These are phyloP conservation scores for Dactylis glomerata DNA, from an alignment of 176 grass and related monocot genomes.

Conservation along the genomic window DNA sequence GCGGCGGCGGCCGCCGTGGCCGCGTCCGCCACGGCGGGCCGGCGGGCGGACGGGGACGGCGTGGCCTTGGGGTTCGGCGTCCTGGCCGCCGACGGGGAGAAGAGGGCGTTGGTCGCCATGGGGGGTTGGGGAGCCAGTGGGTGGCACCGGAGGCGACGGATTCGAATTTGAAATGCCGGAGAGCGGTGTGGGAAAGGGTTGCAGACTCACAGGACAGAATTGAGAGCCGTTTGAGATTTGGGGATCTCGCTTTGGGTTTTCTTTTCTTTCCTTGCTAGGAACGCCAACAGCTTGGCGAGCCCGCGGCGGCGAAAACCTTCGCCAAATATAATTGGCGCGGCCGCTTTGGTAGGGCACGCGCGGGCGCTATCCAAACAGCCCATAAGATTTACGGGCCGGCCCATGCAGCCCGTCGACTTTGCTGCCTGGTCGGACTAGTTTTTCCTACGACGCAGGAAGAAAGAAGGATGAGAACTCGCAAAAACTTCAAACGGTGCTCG, in stretches of 20 bases:
- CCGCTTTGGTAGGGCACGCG: too few relatives aligned
- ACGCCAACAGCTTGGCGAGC: too few relatives aligned
- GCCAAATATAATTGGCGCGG: too few relatives aligned
- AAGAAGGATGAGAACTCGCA: too few relatives aligned
- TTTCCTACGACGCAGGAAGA: too few relatives aligned
- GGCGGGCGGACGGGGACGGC: constrained; percentile 31
- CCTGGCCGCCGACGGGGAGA: constrained; percentile 40
- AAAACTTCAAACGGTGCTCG: too few relatives aligned
- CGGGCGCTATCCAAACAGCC: too few relatives aligned
- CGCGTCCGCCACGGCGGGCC: background rate
- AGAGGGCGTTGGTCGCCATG: constrained; percentile 46
- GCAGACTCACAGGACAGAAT: background rate
- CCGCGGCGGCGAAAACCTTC: too few relatives aligned
- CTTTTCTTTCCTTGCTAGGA: background rate
- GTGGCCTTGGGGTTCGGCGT: constrained; percentile 47
- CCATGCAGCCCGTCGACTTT: background rate
- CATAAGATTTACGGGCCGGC: background rate
- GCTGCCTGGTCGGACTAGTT: too few relatives aligned
- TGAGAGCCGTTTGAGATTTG: constrained; percentile 23
- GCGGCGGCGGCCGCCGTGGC: constrained; percentile 27
- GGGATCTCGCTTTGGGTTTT: background rate
- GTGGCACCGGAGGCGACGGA: background rate
- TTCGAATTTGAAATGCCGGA: constrained; percentile 54
- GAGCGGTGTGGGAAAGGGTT: background rate
- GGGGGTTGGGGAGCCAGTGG: background rate